phyloP scores from a whole-genome alignment of 225 moss, liverwort and hornwort species.

The Pseudoscleropodium purum region DNA sequence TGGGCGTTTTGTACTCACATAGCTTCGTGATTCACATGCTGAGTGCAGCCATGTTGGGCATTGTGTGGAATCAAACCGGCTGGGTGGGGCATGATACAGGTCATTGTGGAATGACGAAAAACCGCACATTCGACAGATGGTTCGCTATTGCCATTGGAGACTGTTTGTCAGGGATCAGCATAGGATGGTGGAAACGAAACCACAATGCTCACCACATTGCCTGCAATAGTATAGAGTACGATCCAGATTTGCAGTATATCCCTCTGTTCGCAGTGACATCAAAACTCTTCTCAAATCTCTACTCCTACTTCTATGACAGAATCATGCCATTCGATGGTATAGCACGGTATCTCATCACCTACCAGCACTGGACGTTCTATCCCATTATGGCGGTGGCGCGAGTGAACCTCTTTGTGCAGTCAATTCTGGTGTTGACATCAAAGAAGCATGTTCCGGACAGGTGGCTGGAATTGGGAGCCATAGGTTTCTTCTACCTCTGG shows the following conservation, averaged over 20 bases:
- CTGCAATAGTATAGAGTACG: slow-evolving; percentile 89
- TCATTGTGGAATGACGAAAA: slow-evolving; percentile 84
- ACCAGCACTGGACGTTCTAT: slow-evolving; percentile 99
- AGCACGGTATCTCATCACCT: slow-evolving; percentile 72
- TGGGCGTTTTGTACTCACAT: slow-evolving; percentile 67
- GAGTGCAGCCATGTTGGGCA: slow-evolving; percentile 64
- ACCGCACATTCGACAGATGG: slow-evolving; percentile 50
- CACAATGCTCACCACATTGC: slow-evolving; percentile 96
- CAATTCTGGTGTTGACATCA: slow-evolving; percentile 64
- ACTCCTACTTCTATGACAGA: slow-evolving; percentile 87
- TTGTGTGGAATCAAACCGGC: slow-evolving; percentile 91
- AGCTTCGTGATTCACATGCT: slow-evolving; percentile 66
- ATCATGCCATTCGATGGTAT: slow-evolving; percentile 70
- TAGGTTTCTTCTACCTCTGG: slow-evolving; percentile 81
- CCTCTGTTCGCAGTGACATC: slow-evolving; percentile 89
- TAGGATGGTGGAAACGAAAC: slow-evolving; percentile 97
- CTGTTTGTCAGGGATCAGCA: slow-evolving; percentile 84
- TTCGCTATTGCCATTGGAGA: slow-evolving; percentile 70
- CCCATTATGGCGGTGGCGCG: slow-evolving; percentile 90
- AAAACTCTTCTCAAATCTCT: slow-evolving; percentile 65
- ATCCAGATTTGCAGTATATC: slow-evolving; percentile 96
- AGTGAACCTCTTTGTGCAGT: slow-evolving; percentile 84
- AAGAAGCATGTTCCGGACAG: slow-evolving; percentile 63
- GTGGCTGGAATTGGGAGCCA: slow-evolving; percentile 57
- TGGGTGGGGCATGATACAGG: slow-evolving; percentile 91